Evolutionary conservation across 2,329 filamentous ascomycete species (phyloP), one percentile per base, ranked within the genome.

Genomic region (Neoascochyta sp.): DNA sequence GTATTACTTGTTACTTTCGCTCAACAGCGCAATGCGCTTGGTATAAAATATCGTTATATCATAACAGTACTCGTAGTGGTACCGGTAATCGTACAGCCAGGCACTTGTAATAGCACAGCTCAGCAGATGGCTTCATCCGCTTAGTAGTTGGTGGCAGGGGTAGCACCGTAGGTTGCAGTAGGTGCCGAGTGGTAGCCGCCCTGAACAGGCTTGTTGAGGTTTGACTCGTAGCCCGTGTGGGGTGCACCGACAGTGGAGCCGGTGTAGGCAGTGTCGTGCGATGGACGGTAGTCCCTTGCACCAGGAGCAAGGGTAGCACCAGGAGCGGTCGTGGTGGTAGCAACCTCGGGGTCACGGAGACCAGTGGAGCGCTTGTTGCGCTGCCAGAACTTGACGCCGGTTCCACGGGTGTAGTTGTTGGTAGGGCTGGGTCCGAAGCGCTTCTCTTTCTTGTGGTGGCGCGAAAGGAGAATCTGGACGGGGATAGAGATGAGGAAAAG

Each of bases 401-500:
- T 71, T 29, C 78, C 79, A 22, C 68, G 69, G 16, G 81, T 85
- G 67, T 87, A 87, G 63, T 77, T 70, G 67, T 83, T 83, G 42
- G 66, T 61, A 13, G 80, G 80, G 27, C 71, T 69, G 19, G 80
- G 81, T 9, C 82, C 81, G 57, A 75, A 84, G 30, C 77, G 76
- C 69, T 83, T 85, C 66, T 86, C 81, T 51, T 80, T 81, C 66
- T 80, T 78, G 69, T 84, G 82, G 62, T 85, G 73, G 38, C 80
- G 78, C 48, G 76, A 75, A 24, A 90, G 75, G 27, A 74, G 69
- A 28, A 86, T 43, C 53, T 90, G 84, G 41, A 83, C 70, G 35
- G 80, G 57, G 29, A 84, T 78, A 27, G 84, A 86, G 53, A 86
- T 54, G 50, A 86, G 56, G 72, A 90, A 92, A 64, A 90, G 80